Evolutionary conservation across 768 basidiomycete genomes (phyloP).

Genomic region (Trametes coccinea): DNA sequence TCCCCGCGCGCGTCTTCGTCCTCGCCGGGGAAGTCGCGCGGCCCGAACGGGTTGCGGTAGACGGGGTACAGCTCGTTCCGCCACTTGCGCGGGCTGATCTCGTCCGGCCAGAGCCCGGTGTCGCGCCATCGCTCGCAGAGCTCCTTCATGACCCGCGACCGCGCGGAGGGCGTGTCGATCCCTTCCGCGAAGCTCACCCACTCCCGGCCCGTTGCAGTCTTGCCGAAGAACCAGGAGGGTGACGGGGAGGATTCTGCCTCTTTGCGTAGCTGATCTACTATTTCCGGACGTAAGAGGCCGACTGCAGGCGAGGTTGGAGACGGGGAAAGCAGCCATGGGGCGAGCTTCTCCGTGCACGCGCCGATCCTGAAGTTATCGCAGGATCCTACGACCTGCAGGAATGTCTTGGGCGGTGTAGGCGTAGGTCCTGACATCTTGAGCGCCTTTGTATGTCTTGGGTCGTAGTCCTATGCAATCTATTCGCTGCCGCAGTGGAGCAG

Average conservation of each 20-base stretch:
- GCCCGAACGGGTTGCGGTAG: conserved; percentile 69
- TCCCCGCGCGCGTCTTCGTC: conserved; percentile 18
- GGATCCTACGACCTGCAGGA: conserved; percentile 62
- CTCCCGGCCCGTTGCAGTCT: conserved; percentile 12
- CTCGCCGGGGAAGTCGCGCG: conserved; percentile 41
- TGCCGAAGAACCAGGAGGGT: conserved; percentile 41
- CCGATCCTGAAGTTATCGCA: conserved; percentile 70
- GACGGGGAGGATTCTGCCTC: conserved; percentile 46
- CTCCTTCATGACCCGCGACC: conserved; percentile 61
- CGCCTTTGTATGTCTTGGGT: too few species aligned
- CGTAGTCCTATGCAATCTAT: too few species aligned
- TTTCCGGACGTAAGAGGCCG: conserved; percentile 47
- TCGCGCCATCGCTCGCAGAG: conserved; percentile 80
- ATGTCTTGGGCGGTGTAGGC: conserved; percentile 28
- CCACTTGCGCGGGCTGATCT: conserved; percentile 81
- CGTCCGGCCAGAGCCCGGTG: conserved; percentile 54
- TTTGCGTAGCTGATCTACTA: conserved; percentile 34
- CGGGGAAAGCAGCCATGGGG: conserved; percentile 56
- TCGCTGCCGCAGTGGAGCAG: too few species aligned
- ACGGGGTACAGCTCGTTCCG: conserved; percentile 81
- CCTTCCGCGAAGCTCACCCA: conserved; percentile 51
- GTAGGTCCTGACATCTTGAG: conserved; percentile 12
- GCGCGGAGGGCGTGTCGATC: conserved; percentile 55
- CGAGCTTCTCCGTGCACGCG: conserved; percentile 42
- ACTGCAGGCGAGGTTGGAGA: conserved; percentile 54